Conservation (phyloP, 2,329 filamentous ascomycete genomes). For the Saccharata proteae region DNA sequence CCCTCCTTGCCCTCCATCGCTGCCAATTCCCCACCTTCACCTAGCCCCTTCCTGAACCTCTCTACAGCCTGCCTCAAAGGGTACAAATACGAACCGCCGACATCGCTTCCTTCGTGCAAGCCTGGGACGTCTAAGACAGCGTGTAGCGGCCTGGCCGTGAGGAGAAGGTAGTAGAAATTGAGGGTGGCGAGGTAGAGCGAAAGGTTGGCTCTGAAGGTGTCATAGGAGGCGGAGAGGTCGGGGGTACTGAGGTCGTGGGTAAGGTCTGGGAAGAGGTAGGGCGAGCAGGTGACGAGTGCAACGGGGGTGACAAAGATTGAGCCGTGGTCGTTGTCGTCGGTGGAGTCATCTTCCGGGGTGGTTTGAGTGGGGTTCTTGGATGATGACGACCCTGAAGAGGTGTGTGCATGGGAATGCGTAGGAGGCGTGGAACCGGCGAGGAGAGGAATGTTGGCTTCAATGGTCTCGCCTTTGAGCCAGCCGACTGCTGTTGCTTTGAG, state of each 20-base stretch:
- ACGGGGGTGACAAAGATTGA: slow-evolving; percentile 36
- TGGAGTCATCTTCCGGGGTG: too few species aligned
- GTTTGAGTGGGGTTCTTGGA: slow-evolving; percentile 6
- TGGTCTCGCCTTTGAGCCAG: slow-evolving; percentile 49
- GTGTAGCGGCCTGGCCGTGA: slow-evolving; percentile 37
- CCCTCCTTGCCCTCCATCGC: slow-evolving; percentile 22
- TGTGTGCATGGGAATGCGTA: slow-evolving; percentile 8
- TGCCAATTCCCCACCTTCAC: slow-evolving; percentile 21
- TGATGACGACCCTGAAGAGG: slow-evolving; percentile 3
- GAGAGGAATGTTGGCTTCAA: slow-evolving; percentile 30
- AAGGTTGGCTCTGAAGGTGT: slow-evolving; percentile 39
- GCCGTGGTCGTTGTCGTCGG: slow-evolving; percentile 5
- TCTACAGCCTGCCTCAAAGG: slow-evolving; percentile 28
- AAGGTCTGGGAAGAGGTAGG: slow-evolving; percentile 40
- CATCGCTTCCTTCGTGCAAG: slow-evolving; percentile 27
- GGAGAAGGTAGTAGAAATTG: slow-evolving; percentile 47
- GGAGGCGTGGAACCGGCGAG: slow-evolving; percentile 10
- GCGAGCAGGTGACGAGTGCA: slow-evolving; percentile 35
- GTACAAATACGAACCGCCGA: slow-evolving; percentile 30
- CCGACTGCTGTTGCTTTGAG: slow-evolving; percentile 45
- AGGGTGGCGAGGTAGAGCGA: slow-evolving; percentile 43
- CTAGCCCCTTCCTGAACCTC: slow-evolving; percentile 25
- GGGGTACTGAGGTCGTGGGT: slow-evolving; percentile 27
- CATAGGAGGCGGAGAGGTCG: slow-evolving; percentile 21
- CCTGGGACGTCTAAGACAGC: slow-evolving; percentile 33